Percentiles rank a stretch among this genome's conserved stretches.
These are phyloP conservation scores for Athelia sp. DNA, from an alignment of 1,284 basidiomycete species.

Conservation along the genomic window DNA sequence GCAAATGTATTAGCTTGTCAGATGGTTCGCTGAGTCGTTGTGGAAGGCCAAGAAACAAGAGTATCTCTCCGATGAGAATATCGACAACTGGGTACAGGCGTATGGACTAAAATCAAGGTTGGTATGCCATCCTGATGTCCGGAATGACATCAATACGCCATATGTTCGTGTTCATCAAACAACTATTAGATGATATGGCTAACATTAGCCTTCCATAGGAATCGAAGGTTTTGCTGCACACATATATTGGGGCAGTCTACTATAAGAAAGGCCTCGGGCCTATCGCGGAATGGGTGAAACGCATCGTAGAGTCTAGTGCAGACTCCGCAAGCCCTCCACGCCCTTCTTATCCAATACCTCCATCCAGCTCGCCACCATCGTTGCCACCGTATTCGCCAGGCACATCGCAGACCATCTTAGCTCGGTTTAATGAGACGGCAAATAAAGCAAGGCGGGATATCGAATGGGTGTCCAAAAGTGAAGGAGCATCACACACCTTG, in stretches of 20 bases:
- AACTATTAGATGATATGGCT: not conserved
- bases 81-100: conserved; percentile 34
- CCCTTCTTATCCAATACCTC: too few species aligned
- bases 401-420: conserved; percentile 32
- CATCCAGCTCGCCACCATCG: conserved; percentile 8
- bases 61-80: conserved; percentile 22
- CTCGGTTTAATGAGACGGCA: conserved; percentile 50
- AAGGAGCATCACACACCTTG: conserved; percentile 48
- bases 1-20: not conserved
- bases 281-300: conserved; percentile 43
- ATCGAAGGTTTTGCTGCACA: conserved; percentile 39
- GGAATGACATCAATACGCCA: conserved; percentile 24
- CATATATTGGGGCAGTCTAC: conserved; percentile 49
- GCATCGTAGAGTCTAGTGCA: conserved; percentile 38
- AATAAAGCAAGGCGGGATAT: conserved; percentile 32
- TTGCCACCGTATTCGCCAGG: conserved; percentile 6
- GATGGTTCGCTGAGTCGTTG: not conserved
- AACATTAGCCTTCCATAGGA: conserved; percentile 28
- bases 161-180: conserved; percentile 21
- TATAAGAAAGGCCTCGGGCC: conserved; percentile 33
- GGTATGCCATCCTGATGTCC: conserved; percentile 27
- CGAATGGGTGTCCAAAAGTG: conserved; percentile 35
- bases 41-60: conserved; percentile 23
- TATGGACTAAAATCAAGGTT: conserved; percentile 40
- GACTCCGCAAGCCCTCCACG: conserved; percentile 14